phyloP scores from a whole-genome alignment of 306 rosid species.

The Prunus campanulata region DNA sequence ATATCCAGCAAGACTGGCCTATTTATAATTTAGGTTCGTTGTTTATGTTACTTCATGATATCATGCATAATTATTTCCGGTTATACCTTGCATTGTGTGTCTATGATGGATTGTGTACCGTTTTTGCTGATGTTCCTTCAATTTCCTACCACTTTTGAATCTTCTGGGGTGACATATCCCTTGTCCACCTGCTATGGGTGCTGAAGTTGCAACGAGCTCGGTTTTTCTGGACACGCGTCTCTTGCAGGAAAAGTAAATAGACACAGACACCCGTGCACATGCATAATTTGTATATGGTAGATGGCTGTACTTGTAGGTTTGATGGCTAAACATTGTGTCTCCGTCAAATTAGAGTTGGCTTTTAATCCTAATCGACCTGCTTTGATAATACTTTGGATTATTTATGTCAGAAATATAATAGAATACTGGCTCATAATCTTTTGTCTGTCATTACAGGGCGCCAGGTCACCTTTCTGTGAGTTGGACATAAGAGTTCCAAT shows the following conservation, averaged over 20 bases:
- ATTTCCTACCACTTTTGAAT: neutral
- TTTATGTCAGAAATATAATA: neutral
- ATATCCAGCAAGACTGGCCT: neutral
- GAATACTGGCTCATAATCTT: slow-evolving; percentile 2
- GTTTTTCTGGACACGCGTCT: neutral
- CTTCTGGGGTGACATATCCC: neutral
- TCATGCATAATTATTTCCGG: neutral
- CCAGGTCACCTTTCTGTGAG: slow-evolving; percentile 62
- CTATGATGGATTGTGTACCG: neutral
- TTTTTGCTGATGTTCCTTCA: neutral
- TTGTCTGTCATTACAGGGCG: slow-evolving; percentile 48
- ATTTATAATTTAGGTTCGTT: neutral
- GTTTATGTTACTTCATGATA: neutral
- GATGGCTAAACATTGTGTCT: neutral
- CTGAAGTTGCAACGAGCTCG: neutral
- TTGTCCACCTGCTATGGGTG: neutral
- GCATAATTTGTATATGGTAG: neutral
- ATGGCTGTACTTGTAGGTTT: neutral
- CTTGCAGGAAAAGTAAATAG: neutral
- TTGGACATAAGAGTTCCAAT: slow-evolving; percentile 66
- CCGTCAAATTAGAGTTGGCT: neutral
- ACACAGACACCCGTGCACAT: neutral
- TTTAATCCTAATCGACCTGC: neutral
- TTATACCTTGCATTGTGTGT: neutral
- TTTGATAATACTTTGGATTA: neutral